Conservation (phyloP, 352 stramenopile species). For the Pythium sukuiense region DNA sequence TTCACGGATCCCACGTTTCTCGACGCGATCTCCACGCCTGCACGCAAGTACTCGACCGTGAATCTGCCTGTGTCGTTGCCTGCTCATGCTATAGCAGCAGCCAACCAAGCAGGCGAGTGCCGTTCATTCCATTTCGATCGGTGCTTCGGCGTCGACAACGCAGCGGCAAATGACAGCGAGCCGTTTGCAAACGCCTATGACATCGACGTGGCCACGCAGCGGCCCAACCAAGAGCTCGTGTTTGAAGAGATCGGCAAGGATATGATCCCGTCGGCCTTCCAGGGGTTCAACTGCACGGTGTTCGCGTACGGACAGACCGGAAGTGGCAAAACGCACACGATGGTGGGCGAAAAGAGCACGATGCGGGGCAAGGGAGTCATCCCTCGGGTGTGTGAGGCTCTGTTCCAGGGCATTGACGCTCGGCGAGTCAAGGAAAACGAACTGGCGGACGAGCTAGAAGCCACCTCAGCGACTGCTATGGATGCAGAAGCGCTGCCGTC, state of each 20-base stretch:
- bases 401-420: slow-evolving; percentile 68
- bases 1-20: slow-evolving; percentile 59
- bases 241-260: slow-evolving; percentile 77
- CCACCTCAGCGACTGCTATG: neutral
- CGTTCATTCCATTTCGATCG: slow-evolving; percentile 78
- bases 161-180: slow-evolving; percentile 33
- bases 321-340: slow-evolving; percentile 83
- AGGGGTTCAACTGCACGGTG: slow-evolving; percentile 85
- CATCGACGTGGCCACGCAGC: slow-evolving; percentile 40
- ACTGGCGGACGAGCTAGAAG: slow-evolving; percentile 13
- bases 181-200: slow-evolving; percentile 42
- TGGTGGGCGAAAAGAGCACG: slow-evolving; percentile 70
- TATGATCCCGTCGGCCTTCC: slow-evolving; percentile 70
- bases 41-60: slow-evolving; percentile 21
- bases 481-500: slow-evolving; percentile 19
- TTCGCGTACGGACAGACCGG: slow-evolving; percentile 83
- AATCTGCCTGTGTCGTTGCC: slow-evolving; percentile 34
- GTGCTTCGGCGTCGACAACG: slow-evolving; percentile 59
- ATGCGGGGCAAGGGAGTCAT: slow-evolving; percentile 67
- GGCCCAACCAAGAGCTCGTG: slow-evolving; percentile 67
- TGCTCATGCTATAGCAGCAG: slow-evolving; percentile 32
- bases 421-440: slow-evolving; percentile 33
- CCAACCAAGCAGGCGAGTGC: slow-evolving; percentile 46
- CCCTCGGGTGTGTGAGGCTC: slow-evolving; percentile 72
- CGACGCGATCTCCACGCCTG: slow-evolving; percentile 36